Base-by-base conservation (phyloP, 75 land plant species). In the Gnetum montanum region DNA sequence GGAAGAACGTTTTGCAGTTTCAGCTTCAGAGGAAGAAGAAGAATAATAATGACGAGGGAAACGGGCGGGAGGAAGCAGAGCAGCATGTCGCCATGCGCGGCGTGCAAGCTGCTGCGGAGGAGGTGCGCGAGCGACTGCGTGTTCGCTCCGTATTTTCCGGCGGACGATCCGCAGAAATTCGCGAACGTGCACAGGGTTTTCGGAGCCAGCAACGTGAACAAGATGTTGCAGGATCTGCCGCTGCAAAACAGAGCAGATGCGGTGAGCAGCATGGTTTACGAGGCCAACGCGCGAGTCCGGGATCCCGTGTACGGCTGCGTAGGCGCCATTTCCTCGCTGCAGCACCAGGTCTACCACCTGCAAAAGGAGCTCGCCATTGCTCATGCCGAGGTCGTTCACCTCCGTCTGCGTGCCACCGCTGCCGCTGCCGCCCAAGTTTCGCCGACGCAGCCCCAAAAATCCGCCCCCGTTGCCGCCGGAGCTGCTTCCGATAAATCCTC, bases 291-390 rank as follows among this genome's bases (percentile, higher is more conserved):
- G 18, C 65, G 88, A 46, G 74, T 88, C 20, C 40, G 84, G 7
- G 93, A 84, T 40, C 85, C 88, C 0, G 88, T 88, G 2, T 88
- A 88, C 43, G 93, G 93, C 0, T 88, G 93, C 34, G 93, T 84
- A 12, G 93, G 93, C 10, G 79, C 82, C 4, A 84, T 88, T 48
- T 79, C 86, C 2, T 61, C 80, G 0, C 34, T 86, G 13, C 86
- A 86, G 58, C 86, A 70, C 40, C 79, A 82, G 46, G 61, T 86
- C 24, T 76, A 76, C 19, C 34, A 36, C 3, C 70, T 85, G 8
- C 85, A 82, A 60, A 48, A 63, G 5, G 83, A 82, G 51, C 54
- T 86, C 8, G 90, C 90, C 4, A 48, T 82, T 0, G 86, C 83
- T 3, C 86, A 76, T 33, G 86, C 90, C 11, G 86, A 86, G 62